Evolutionary conservation across 164 flowering plant genomes (phyloP).

Genomic region (Platanus orientalis): DNA sequence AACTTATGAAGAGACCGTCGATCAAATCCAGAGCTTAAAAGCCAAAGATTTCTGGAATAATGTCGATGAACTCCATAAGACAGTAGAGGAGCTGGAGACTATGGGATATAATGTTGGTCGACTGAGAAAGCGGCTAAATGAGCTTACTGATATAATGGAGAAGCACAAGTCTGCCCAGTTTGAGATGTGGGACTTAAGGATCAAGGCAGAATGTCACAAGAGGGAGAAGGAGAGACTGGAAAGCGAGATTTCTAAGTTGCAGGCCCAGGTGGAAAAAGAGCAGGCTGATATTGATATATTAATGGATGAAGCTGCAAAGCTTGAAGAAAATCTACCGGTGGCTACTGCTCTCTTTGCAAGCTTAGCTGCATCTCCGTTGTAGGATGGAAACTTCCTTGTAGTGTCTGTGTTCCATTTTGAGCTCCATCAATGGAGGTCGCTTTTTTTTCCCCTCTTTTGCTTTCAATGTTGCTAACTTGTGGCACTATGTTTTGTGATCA

Average conservation of each 20-base stretch:
- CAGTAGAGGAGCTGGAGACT: conserved; percentile 17
- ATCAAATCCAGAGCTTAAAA: conserved; percentile 2
- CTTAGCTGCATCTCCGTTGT: background rate
- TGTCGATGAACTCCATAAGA: conserved; percentile 8
- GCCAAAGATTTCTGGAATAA: conserved; percentile 10
- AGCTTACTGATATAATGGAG: conserved; percentile 9
- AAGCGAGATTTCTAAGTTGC: conserved; percentile 7
- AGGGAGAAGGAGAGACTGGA: conserved; percentile 13
- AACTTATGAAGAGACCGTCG: conserved; percentile 14
- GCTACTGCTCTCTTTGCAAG: background rate
- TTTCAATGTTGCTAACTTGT: no score
- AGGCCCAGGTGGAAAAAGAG: background rate
- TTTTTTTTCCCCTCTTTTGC: no score
- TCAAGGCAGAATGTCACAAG: conserved; percentile 9
- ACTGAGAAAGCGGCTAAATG: conserved; percentile 15
- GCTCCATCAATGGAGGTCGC: no score
- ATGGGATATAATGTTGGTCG: conserved; percentile 15
- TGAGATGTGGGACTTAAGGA: conserved; percentile 2
- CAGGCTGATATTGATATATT: background rate
- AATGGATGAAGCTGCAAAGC: background rate
- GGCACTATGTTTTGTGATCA: no score
- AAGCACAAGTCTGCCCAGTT: background rate
- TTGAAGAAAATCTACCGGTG: background rate
- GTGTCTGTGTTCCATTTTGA: no score
- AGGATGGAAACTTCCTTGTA: background rate